phyloP scores from a whole-genome alignment of 306 rosid species.

The Ammopiptanthus mongolicus region DNA sequence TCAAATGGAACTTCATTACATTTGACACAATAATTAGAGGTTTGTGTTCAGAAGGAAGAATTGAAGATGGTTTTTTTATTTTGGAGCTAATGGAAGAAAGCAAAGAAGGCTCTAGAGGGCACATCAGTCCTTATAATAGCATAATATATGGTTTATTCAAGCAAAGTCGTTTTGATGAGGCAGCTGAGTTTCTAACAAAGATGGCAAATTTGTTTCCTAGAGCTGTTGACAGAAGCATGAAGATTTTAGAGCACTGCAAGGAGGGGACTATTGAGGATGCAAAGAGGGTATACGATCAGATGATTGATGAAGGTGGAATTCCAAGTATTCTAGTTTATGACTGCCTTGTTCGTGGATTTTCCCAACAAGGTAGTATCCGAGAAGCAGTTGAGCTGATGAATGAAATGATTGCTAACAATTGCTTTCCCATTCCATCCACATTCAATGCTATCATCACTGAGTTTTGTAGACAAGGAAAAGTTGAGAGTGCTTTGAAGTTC shows the following conservation, averaged over 20 bases:
- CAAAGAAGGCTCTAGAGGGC: constrained; percentile 44
- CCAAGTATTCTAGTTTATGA: constrained; percentile 62
- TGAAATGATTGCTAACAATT: constrained; percentile 53
- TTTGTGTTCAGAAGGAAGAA: constrained; percentile 58
- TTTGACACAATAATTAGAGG: constrained; percentile 54
- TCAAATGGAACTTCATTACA: constrained; percentile 48
- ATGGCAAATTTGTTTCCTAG: constrained; percentile 57
- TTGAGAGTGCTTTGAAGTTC: constrained; percentile 47
- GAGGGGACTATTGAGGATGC: constrained; percentile 51
- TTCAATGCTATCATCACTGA: constrained; percentile 47
- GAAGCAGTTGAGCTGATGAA: constrained; percentile 63
- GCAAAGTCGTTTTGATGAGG: constrained; percentile 46
- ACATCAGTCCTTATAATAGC: constrained; percentile 66
- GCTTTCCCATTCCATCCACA: constrained; percentile 51
- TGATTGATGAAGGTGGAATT: constrained; percentile 48
- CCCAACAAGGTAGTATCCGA: constrained; percentile 36
- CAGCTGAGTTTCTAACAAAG: constrained; percentile 42
- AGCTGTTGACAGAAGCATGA: constrained; percentile 58
- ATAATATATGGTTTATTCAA: constrained; percentile 63
- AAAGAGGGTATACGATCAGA: constrained; percentile 47
- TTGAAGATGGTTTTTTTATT: constrained; percentile 47
- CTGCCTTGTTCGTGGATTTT: constrained; percentile 44
- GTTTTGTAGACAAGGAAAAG: constrained; percentile 53
- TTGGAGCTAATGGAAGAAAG: constrained; percentile 70
- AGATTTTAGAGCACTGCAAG: constrained; percentile 37